These are phyloP conservation scores for Lagenidium giganteum DNA, from an alignment of 352 stramenopile genomes.

Conservation along the genomic window DNA sequence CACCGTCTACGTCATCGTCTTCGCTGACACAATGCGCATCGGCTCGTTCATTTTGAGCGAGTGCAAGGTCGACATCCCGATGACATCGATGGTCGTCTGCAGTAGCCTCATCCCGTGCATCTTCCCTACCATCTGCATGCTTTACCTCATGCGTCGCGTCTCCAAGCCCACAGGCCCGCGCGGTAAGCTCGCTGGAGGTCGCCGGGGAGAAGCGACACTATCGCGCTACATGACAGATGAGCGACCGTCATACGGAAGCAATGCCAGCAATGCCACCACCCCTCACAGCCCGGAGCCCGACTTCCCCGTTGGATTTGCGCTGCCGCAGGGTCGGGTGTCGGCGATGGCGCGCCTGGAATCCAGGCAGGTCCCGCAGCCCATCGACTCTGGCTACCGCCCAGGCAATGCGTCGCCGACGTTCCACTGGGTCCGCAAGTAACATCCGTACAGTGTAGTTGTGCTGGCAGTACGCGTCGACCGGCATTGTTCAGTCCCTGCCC, in stretches of 20 bases:
- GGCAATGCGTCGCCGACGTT: slow-evolving; percentile 17
- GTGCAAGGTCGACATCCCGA: slow-evolving; percentile 34
- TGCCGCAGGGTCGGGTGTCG: too few species aligned
- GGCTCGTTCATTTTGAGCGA: slow-evolving; percentile 54
- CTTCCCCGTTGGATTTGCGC: too few species aligned
- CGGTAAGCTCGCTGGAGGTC: too few species aligned
- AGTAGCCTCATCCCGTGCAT: slow-evolving; percentile 78
- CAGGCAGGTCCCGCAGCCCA: too few species aligned
- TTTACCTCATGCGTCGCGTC: slow-evolving; percentile 83
- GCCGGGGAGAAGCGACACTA: slow-evolving; percentile 32
- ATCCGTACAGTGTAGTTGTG: too few species aligned
- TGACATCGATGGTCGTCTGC: slow-evolving; percentile 64
- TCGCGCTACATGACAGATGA: slow-evolving; percentile 63
- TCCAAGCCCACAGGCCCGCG: slow-evolving; percentile 13
- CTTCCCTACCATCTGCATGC: slow-evolving; percentile 86
- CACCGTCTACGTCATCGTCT: slow-evolving; percentile 74
- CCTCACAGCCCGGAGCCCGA: too few species aligned
- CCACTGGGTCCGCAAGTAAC: slow-evolving; percentile 24
- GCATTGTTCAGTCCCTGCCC: too few species aligned
- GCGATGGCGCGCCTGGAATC: too few species aligned
- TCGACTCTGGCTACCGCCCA: too few species aligned
- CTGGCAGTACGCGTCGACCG: too few species aligned
- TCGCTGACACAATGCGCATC: slow-evolving; percentile 67
- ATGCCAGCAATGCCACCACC: neutral
- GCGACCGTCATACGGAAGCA: neutral